Conservation (phyloP, 2,329 filamentous ascomycete genomes). For the Cladosporium oxysporum region DNA sequence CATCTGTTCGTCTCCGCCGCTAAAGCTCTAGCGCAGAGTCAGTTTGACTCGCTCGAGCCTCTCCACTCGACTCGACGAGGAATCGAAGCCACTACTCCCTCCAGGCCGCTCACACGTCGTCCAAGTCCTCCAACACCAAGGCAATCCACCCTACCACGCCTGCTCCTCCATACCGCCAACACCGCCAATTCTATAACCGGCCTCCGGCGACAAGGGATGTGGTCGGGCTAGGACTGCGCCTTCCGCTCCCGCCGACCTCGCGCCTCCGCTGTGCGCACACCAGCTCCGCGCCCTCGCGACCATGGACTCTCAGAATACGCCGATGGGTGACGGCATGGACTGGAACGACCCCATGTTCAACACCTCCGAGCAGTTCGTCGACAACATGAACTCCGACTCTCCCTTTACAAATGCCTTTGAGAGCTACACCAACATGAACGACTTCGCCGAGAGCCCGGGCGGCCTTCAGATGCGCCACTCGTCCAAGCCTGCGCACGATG, state of each 20-base stretch:
- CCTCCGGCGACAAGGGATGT: conserved; percentile 14
- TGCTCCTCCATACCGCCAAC: background rate
- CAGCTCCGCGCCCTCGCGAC: conserved; percentile 56
- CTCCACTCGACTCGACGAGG: no score
- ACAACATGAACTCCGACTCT: conserved; percentile 29
- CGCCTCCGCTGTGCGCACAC: conserved; percentile 46
- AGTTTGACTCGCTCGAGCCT: no score
- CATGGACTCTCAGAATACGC: conserved; percentile 33
- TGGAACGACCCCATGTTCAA: conserved; percentile 33
- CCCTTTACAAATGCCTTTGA: conserved; percentile 25
- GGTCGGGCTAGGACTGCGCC: conserved; percentile 14
- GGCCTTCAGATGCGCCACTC: conserved; percentile 30
- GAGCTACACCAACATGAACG: conserved; percentile 29
- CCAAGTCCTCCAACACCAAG: conserved; percentile 4
- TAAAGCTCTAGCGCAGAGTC: no score
- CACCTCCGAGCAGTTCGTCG: conserved; percentile 25
- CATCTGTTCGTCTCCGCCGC: conserved; percentile 8
- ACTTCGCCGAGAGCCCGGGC: conserved; percentile 28
- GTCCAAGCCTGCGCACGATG: conserved; percentile 33
- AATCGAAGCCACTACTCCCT: conserved; percentile 3
- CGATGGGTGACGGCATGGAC: conserved; percentile 26
- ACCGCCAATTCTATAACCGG: background rate
- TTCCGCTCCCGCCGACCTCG: conserved; percentile 11
- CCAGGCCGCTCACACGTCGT: background rate
- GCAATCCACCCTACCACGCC: background rate